phyloP scores from a whole-genome alignment of 1,284 basidiomycete species.

The Xanthoconium separans region DNA sequence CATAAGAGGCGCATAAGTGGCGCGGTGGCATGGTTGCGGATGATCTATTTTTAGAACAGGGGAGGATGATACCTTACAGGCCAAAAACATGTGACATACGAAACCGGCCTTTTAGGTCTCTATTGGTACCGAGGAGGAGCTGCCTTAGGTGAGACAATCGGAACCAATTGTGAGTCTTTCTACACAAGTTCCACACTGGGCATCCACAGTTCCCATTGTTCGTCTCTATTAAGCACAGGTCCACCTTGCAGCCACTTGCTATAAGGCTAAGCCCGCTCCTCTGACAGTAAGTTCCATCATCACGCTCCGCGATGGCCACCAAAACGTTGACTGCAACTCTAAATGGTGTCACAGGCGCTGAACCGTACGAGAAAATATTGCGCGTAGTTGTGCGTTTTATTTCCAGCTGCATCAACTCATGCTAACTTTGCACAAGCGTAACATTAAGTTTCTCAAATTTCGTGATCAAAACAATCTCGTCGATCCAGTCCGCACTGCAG shows the following conservation, averaged over 20 bases:
- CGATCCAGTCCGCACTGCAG: background rate
- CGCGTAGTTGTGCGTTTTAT: background rate
- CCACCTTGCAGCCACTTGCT: background rate
- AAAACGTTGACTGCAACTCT: no score
- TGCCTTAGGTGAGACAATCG: no score
- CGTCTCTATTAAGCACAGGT: background rate
- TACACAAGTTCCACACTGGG: background rate
- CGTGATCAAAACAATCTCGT: background rate
- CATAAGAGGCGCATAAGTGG: background rate
- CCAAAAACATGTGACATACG: background rate
- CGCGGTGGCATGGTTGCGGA: background rate
- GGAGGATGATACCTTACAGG: background rate
- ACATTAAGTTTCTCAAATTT: background rate
- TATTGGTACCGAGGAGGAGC: no score
- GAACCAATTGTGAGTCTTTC: no score
- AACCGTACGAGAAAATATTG: background rate
- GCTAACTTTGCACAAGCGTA: conserved; percentile 2
- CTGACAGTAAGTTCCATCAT: background rate
- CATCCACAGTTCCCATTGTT: background rate
- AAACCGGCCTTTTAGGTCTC: no score
- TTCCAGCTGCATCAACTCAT: background rate
- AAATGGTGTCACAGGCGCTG: no score
- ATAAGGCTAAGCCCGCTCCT: background rate
- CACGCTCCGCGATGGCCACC: no score
- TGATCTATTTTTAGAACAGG: background rate